phyloP scores from a whole-genome alignment of 1,284 basidiomycete species.

The Malassezia globosa region DNA sequence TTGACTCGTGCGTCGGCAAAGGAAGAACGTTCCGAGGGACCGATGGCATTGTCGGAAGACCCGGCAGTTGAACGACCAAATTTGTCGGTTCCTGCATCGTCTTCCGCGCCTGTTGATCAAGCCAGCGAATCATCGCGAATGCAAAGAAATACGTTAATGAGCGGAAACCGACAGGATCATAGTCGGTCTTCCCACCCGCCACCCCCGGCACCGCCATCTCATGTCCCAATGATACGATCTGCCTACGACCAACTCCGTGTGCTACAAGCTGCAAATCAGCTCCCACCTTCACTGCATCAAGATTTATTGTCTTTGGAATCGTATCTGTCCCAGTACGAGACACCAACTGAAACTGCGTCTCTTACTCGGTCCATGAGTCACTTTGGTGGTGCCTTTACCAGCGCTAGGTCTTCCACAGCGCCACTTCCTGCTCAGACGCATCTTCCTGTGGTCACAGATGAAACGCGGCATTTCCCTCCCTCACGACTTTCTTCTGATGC shows the following conservation, averaged over 20 bases:
- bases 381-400: slow-evolving; percentile 15
- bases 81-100: too few relatives aligned
- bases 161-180: too few relatives aligned
- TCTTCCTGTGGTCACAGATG: slow-evolving; percentile 33
- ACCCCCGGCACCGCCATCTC: slow-evolving; percentile 13
- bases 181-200: background rate
- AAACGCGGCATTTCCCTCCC: slow-evolving; percentile 34
- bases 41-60: too few relatives aligned
- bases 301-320: slow-evolving; percentile 1
- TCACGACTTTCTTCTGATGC: background rate
- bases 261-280: background rate
- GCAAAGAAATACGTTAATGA: too few relatives aligned
- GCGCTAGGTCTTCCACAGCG: slow-evolving; percentile 25
- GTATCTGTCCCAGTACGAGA: slow-evolving; percentile 4
- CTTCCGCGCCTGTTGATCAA: too few relatives aligned
- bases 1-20: too few relatives aligned
- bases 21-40: too few relatives aligned
- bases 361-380: background rate
- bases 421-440: slow-evolving; percentile 25
- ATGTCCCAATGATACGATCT: slow-evolving; percentile 2
- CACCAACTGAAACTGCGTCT: background rate
- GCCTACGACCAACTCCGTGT: slow-evolving; percentile 9
- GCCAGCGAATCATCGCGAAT: too few relatives aligned
- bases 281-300: background rate
- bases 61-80: background rate